These are phyloP conservation scores for Skeletonema menzelii DNA, from an alignment of 108 stramenopile genomes.

Conservation along the genomic window DNA sequence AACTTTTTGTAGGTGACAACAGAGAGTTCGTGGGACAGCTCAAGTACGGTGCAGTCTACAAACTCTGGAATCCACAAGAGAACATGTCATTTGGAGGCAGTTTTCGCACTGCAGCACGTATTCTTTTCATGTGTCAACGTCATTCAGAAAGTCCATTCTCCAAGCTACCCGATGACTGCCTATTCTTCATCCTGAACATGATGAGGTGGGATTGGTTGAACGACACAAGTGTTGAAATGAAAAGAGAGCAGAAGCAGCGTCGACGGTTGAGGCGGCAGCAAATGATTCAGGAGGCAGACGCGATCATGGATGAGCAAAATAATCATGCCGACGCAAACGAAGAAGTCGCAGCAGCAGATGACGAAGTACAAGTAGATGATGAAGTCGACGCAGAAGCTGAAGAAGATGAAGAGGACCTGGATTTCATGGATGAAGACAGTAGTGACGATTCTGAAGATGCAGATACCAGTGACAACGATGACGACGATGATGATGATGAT, in stretches of 20 bases:
- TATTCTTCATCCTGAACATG: slow-evolving; percentile 91
- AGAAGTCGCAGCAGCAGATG: slow-evolving; percentile 14
- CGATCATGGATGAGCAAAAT: slow-evolving; percentile 3
- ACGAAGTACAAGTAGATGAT: slow-evolving; percentile 11
- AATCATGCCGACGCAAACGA: slow-evolving; percentile 11
- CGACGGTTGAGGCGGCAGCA: slow-evolving; percentile 39
- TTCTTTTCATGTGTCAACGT: slow-evolving; percentile 74
- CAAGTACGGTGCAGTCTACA: slow-evolving; percentile 75
- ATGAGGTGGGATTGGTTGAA: slow-evolving; percentile 87
- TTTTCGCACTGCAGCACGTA: slow-evolving; percentile 51
- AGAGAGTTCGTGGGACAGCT: slow-evolving; percentile 82
- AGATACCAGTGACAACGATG: slow-evolving; percentile 24
- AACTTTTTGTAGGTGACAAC: too few species aligned
- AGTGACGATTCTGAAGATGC: slow-evolving; percentile 52
- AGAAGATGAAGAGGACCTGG: slow-evolving; percentile 26
- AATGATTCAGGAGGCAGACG: slow-evolving; percentile 26
- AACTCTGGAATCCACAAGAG: slow-evolving; percentile 76
- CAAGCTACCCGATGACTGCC: slow-evolving; percentile 77
- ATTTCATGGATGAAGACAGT: slow-evolving; percentile 40
- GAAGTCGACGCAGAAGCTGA: neutral
- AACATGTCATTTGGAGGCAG: slow-evolving; percentile 61
- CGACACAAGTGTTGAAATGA: slow-evolving; percentile 56
- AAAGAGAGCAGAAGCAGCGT: slow-evolving; percentile 34
- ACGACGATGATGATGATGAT: neutral
- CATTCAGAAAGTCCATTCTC: slow-evolving; percentile 63